A percentile compares a stretch with the other conserved stretches of the same genome.
Evolutionary conservation across 768 basidiomycete species (phyloP).

Genomic region (Lactarius evosmus): DNA sequence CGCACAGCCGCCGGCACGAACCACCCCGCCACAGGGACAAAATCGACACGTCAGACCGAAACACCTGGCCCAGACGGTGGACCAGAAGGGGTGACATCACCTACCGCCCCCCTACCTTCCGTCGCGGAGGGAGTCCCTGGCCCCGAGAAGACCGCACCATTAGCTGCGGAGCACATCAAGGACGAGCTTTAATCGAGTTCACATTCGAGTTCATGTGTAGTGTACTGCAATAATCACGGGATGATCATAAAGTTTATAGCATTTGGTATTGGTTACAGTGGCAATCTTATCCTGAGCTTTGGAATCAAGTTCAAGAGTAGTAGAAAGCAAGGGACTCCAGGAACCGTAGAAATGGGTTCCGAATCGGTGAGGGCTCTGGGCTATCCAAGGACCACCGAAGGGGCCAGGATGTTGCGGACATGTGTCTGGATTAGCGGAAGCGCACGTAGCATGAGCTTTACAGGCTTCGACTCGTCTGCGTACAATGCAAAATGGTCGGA

Average conservation of each 20-base stretch:
- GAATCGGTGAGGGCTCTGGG: neutral
- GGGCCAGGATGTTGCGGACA: constrained; percentile 19
- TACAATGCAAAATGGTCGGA: neutral
- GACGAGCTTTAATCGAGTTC: constrained; percentile 22
- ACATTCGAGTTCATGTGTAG: neutral
- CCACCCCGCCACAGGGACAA: constrained; percentile 14
- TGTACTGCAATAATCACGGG: neutral
- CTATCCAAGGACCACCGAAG: constrained; percentile 2
- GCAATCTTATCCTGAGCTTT: constrained; percentile 15
- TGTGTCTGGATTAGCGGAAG: constrained; percentile 26
- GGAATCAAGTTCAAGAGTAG: constrained; percentile 5
- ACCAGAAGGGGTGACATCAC: neutral
- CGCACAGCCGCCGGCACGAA: constrained; percentile 25
- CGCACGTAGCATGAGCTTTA: constrained; percentile 58
- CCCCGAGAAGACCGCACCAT: neutral
- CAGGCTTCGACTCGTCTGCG: constrained; percentile 67
- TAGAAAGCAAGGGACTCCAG: neutral
- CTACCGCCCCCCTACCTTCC: neutral
- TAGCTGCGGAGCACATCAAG: constrained; percentile 4
- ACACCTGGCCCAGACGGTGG: neutral
- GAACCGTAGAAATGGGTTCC: neutral
- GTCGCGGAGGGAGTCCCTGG: neutral
- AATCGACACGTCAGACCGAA: neutral
- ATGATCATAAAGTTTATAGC: constrained; percentile 20
- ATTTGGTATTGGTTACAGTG: constrained; percentile 23